Percentiles rank a stretch among this genome's conserved stretches.
phyloP scores from a whole-genome alignment of 2,329 filamentous ascomycete species.

The Orbilia brochopaga region DNA sequence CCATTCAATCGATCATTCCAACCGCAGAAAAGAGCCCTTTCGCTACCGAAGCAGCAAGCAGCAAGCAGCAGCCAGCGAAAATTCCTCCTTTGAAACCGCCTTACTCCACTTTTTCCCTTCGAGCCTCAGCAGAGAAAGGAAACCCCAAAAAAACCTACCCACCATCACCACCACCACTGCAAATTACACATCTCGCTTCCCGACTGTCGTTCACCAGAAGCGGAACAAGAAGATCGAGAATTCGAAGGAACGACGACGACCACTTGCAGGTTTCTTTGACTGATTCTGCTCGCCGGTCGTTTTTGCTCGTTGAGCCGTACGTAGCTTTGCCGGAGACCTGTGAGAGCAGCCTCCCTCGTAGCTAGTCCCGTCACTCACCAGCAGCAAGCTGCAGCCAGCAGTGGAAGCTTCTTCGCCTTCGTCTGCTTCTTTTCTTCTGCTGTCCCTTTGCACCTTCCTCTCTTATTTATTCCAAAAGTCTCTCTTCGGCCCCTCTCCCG shows the following conservation, averaged over 20 bases:
- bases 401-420: constrained; percentile 41
- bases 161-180: neutral
- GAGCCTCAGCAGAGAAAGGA: constrained; percentile 23
- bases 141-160: constrained; percentile 1
- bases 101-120: constrained; percentile 27
- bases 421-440: constrained; percentile 14
- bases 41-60: constrained; percentile 26
- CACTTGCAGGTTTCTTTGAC: neutral
- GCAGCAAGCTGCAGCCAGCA: constrained; percentile 57
- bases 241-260: neutral
- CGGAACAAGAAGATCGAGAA: constrained; percentile 2
- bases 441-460: constrained; percentile 34
- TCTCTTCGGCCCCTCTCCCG: constrained; percentile 27
- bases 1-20: neutral
- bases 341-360: constrained; percentile 5
- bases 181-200: neutral
- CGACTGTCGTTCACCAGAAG: constrained; percentile 2
- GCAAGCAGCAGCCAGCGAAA: neutral
- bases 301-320: constrained; percentile 5
- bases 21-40: constrained; percentile 10
- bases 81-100: constrained; percentile 8
- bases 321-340: constrained; percentile 13
- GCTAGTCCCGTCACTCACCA: constrained; percentile 30
- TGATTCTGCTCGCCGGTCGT: neutral
- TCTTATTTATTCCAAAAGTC: constrained; percentile 20